These are phyloP conservation scores for Scytalidium lignicola DNA, from an alignment of 2,329 filamentous ascomycete genomes.

Conservation along the genomic window DNA sequence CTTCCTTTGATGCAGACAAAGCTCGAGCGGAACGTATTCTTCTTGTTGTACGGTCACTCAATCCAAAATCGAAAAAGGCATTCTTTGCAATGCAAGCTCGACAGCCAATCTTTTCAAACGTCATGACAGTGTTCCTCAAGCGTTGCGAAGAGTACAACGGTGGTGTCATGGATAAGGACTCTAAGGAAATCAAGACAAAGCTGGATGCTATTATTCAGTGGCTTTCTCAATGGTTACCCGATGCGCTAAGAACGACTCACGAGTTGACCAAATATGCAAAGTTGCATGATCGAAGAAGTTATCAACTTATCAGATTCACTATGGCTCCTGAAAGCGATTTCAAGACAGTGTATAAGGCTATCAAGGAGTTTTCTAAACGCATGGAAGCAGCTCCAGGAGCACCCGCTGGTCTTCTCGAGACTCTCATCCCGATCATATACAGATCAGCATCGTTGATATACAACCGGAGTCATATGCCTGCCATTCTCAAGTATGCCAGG, in stretches of 20 bases:
- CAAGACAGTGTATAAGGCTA: constrained; percentile 80
- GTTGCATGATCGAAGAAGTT: constrained; percentile 81
- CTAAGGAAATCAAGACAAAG: constrained; percentile 60
- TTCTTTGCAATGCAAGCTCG: constrained; percentile 83
- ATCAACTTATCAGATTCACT: constrained; percentile 82
- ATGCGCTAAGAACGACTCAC: constrained; percentile 62
- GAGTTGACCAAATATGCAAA: constrained; percentile 91
- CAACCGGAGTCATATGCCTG: constrained; percentile 88
- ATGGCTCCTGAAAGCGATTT: constrained; percentile 86
- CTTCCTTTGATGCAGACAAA: constrained; percentile 61
- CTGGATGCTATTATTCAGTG: constrained; percentile 70
- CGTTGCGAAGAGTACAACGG: constrained; percentile 89
- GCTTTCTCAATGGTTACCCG: constrained; percentile 70
- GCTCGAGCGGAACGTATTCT: constrained; percentile 82
- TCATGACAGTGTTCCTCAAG: constrained; percentile 70
- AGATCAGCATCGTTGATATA: constrained; percentile 80
- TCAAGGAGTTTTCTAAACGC: constrained; percentile 83
- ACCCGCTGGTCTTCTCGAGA: constrained; percentile 64
- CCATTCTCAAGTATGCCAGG: constrained; percentile 82
- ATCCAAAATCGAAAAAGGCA: constrained; percentile 72
- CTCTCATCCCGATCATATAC: constrained; percentile 76
- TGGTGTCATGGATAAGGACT: constrained; percentile 70
- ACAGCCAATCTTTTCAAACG: constrained; percentile 68
- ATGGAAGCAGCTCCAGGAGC: constrained; percentile 62
- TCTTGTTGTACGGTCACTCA: constrained; percentile 72